Base-by-base conservation (phyloP, 192 early-diverging fungal species). In the Podila verticillata region DNA sequence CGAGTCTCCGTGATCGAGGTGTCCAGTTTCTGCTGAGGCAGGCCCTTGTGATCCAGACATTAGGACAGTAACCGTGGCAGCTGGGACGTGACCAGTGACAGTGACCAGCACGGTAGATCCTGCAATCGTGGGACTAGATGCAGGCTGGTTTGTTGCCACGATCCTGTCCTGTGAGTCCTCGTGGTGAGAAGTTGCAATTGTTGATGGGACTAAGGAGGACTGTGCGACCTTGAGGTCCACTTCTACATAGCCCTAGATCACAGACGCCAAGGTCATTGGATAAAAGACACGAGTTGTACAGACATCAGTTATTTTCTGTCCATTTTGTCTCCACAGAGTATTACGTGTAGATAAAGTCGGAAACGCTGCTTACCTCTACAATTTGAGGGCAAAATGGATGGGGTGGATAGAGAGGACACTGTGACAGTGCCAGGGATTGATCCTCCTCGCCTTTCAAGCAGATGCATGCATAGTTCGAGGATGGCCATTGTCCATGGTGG, bases 71-170 rank as follows among this genome's bases (percentile, higher is more conserved):
- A 54, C 51, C 9, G 51, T 26, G 5, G 22, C 24, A n/a, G 22
- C 51, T 24, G 51, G 20, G 51, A 57, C 44, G 57, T 63, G 31
- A 28, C 3, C 30, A 17, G 34, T 17, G 32, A 1, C 29, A 17
- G 66, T 66, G 58, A 70, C 68, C 5, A 61, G 57, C 9, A 61
- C 35, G 17, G 74, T 78, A 7, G 74, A 66, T 66, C 63, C 63
- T 26, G 58, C 47, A 20, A 70, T 36, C 5, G 63, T 61, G 20
- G 58, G 63, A 26, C 57, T 66, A 4, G 63, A 56, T 1, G 63
- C 74, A 35, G 68, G 63, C 3, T 49, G n/a, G 29, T 66, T 70
- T 7, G 13, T 28, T 58, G 20, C 30, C 24, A 54, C 24, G 44
- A 48, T 48, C 49, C 26, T 15, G 12, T 62, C 48, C 5, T 61